Evolutionary conservation across 345 rosid genomes (phyloP).

Genomic region (Eutrema yunnanense): DNA sequence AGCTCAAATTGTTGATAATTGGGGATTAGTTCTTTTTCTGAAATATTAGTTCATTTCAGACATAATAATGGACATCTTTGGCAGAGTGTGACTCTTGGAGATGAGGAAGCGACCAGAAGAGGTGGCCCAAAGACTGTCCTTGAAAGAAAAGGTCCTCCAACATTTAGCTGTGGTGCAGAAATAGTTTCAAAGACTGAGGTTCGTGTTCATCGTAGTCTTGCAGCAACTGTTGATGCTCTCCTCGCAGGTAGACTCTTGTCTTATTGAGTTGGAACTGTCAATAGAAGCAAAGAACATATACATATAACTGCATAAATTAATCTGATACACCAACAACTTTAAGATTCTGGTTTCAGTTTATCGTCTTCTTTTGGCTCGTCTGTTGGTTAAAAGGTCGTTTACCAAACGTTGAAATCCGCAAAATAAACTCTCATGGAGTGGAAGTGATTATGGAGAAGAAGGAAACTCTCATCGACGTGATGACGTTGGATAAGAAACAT

Average conservation of each 20-base stretch:
- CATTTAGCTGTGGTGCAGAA: conserved; percentile 75
- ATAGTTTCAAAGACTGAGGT: conserved; percentile 75
- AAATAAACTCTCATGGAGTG: conserved; percentile 38
- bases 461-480: conserved; percentile 24
- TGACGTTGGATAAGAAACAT: conserved; percentile 19
- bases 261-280: background rate
- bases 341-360: background rate
- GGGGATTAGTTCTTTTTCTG: background rate
- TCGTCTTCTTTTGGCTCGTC: conserved; percentile 13
- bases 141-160: conserved; percentile 86
- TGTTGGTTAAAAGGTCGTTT: conserved; percentile 44
- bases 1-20: background rate
- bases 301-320: background rate
- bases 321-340: background rate
- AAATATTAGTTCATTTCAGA: background rate
- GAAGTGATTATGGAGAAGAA: conserved; percentile 27
- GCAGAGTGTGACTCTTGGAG: conserved; percentile 87
- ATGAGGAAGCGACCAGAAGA: conserved; percentile 79
- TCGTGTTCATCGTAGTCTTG: conserved; percentile 84
- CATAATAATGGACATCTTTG: conserved; percentile 17
- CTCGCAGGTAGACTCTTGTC: conserved; percentile 48
- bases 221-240: conserved; percentile 83
- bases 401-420: conserved; percentile 63
- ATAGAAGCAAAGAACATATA: background rate
- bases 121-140: conserved; percentile 83